A percentile compares a stretch with the other conserved stretches of the same genome.
Evolutionary conservation across 176 grass and related monocot species (phyloP).

Genomic region (Rhynchospora pubera): DNA sequence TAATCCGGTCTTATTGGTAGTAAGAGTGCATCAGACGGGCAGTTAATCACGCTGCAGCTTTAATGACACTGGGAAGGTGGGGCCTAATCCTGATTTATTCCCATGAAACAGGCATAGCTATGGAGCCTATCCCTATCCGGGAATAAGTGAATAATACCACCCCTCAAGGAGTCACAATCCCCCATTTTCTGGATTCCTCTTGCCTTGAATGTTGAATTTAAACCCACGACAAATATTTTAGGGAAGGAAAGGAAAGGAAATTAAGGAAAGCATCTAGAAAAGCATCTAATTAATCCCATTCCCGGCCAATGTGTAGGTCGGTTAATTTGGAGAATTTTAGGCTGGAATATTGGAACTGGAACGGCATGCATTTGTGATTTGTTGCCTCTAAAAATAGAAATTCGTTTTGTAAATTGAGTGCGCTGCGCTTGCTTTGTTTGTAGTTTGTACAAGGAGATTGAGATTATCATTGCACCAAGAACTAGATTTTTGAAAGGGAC

Average conservation of each 20-base stretch:
- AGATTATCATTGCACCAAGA: neutral
- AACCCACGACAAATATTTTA: slow-evolving; percentile 1
- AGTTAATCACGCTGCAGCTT: slow-evolving; percentile 1
- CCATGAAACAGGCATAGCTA: slow-evolving; percentile 44
- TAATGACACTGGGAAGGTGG: neutral
- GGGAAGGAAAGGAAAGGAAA: no score
- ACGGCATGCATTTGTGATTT: no score
- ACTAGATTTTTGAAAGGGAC: neutral
- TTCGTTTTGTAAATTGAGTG: neutral
- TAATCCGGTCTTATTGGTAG: neutral
- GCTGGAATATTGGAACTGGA: neutral
- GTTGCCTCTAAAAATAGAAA: slow-evolving; percentile 4
- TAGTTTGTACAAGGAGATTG: no score
- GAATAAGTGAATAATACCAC: slow-evolving; percentile 27
- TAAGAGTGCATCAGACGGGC: neutral
- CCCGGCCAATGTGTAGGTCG: neutral
- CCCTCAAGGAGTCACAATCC: slow-evolving; percentile 31
- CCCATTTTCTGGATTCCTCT: slow-evolving; percentile 46
- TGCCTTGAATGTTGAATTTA: no score
- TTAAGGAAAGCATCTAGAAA: slow-evolving; percentile 41
- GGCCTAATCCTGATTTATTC: slow-evolving; percentile 21
- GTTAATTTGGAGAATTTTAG: slow-evolving; percentile 18
- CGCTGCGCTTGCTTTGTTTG: no score
- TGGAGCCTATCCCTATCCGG: slow-evolving; percentile 18
- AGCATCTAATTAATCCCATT: neutral